Evolutionary conservation across 176 grass and related monocot genomes (phyloP), one percentile per base, ranked within the genome.

Genomic region (Zea luxurians): DNA sequence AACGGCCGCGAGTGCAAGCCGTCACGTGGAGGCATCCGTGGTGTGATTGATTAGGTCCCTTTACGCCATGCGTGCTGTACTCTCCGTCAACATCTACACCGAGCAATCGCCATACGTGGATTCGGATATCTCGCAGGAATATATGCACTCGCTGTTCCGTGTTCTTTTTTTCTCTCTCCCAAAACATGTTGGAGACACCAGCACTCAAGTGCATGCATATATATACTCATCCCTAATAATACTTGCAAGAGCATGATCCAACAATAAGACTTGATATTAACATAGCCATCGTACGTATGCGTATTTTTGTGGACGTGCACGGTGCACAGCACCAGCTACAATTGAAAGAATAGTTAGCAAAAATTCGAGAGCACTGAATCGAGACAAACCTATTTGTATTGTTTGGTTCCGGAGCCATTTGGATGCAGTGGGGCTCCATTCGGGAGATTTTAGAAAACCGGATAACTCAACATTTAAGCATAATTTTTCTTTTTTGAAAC

Each of bases 1-100:
- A 54, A 71, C 4, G 34, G 27, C 34, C 27, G 13, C 37, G 27
- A 27, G 45, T 16, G 46, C 48, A 52, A 71, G 47, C 35, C 8
- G 11, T 37, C 68, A 71, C 27, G 7, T 73, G 13, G 48, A 37
- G 63, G 1, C 48, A 10, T 10, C 3, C 36, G 36, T 73, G 35
- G 6, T 52, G 10, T 55, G 70, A 57, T 73, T 73, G 12, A 54
- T 71, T 71, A 27, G 69, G 13, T 17, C 52, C 16, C 52, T 55
- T 55, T 49, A 35, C 34, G 70, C 13, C 48, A 54, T 38, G 47
- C 48, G 68, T 72, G 34, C 9, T 54, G 48, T 73, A 12, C 50
- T 18, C 37, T 13, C 9, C 49, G 8, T 73, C 50, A 42, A 41
- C 34, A 50, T 34, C 46, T 21, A 27, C 34, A 5, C 20, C 67